These are phyloP conservation scores for Xylariaceae sp. DNA, from an alignment of 2,329 filamentous ascomycete species.

Conservation along the genomic window DNA sequence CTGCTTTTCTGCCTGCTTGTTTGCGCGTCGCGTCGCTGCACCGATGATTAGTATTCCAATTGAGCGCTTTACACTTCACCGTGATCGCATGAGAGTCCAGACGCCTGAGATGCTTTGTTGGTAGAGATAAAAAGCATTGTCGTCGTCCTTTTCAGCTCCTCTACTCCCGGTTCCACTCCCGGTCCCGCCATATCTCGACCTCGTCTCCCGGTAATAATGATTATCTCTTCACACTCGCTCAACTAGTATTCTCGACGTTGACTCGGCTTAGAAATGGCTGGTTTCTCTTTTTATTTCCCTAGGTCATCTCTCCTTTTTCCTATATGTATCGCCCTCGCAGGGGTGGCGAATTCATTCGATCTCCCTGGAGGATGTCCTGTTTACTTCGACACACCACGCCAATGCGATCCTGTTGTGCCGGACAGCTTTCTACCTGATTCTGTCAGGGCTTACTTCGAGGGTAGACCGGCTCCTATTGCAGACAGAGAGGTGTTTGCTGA, in stretches of 20 bases:
- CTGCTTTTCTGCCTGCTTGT: neutral
- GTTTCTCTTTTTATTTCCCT: neutral
- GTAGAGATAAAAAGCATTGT: neutral
- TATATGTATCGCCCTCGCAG: neutral
- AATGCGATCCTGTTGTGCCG: conserved; percentile 26
- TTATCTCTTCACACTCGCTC: neutral
- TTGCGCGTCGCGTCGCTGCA: neutral
- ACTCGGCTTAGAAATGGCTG: neutral
- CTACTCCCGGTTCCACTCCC: neutral
- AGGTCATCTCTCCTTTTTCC: neutral
- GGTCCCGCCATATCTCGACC: neutral
- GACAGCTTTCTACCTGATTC: conserved; percentile 24
- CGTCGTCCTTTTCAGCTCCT: neutral
- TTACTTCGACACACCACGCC: conserved; percentile 18
- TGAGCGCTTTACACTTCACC: neutral
- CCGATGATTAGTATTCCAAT: neutral
- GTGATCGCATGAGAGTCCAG: neutral
- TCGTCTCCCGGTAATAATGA: neutral
- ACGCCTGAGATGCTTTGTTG: neutral
- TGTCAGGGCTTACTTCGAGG: conserved; percentile 7
- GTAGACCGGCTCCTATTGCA: conserved; percentile 11
- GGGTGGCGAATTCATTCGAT: neutral
- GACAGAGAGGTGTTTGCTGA: conserved; percentile 38
- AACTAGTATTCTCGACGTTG: neutral
- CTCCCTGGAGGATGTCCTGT: conserved; percentile 18